Evolutionary conservation across 2,329 filamentous ascomycete genomes (phyloP), one percentile per base, ranked within the genome.

Genomic region (Cryphonectria carpinicola): DNA sequence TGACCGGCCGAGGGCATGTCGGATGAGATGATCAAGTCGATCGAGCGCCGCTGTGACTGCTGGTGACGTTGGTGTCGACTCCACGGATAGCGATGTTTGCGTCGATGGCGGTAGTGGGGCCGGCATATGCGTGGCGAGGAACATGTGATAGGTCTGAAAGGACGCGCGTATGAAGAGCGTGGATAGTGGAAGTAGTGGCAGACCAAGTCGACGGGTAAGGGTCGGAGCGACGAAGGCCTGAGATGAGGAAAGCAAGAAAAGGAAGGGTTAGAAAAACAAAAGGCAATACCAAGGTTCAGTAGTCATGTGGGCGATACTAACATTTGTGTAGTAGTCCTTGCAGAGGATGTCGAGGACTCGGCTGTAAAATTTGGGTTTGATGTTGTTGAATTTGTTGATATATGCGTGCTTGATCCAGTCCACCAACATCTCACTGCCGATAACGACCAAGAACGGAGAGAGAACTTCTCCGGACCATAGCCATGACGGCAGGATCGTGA

Each of bases 361-460:
- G 67, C 90, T 88, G 80, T 99, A 99, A 69, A 99, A 92, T 8
- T 88, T 89, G 3, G 96, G 96, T 74, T 96, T 95, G 75, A 95
- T 94, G 76, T 97, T 97, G 85, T 99, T 99, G 84, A 99, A 99
- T 79, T 99, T 99, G 79, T 91, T 95, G 79, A 99, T 97, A 79
- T 98, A 99, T 32, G 94, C 94, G 78, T 99, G 97, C 80, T 99
- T 99, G 80, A 98, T 88, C 88, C 93, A 95, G 81, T 99, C 96
- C 1, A 99, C 96, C 11, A 97, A 83, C 91, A 98, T 98, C 82
- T 99, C 96, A 73, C 94, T 97, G 1, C 95, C 95, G 8, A 99
- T 88, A 0, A 99, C 97, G 10, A 99, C 90, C 17, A 99, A 83
- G 75, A 99, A 99, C 0, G 96, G 97, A 0, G 94, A 95, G 4